phyloP scores from a whole-genome alignment of 495 filamentous ascomycete genomes.

The Ramalina intermedia region DNA sequence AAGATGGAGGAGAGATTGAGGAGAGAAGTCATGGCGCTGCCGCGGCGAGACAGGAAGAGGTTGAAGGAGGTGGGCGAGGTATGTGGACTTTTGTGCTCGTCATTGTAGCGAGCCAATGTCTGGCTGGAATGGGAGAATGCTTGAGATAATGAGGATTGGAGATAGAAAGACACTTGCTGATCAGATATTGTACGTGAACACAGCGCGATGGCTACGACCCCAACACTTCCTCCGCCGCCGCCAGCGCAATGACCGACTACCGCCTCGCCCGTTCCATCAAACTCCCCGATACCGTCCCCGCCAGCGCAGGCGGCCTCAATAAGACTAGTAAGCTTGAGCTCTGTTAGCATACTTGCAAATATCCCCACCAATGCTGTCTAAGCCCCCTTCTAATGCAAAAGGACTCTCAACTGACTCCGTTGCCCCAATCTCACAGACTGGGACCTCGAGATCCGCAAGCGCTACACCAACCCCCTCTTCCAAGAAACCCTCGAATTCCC shows the following conservation, averaged over 20 bases:
- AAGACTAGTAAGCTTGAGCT: constrained; percentile 56
- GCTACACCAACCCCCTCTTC: constrained; percentile 73
- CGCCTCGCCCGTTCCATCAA: constrained; percentile 52
- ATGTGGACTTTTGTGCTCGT: constrained; percentile 10
- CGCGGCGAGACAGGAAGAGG: constrained; percentile 67
- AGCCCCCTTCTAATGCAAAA: not conserved
- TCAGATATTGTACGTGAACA: not conserved
- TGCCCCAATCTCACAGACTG: constrained; percentile 41
- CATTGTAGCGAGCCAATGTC: too few species aligned
- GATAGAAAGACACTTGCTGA: not conserved
- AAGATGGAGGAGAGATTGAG: constrained; percentile 82
- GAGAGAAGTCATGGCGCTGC: constrained; percentile 87
- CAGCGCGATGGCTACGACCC: constrained; percentile 55
- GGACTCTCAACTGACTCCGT: not conserved
- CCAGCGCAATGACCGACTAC: constrained; percentile 54
- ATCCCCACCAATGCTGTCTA: too few species aligned
- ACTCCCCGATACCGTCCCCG: constrained; percentile 57
- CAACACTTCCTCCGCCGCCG: constrained; percentile 16
- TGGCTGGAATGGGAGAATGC: not conserved
- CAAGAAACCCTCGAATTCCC: constrained; percentile 90
- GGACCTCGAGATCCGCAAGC: constrained; percentile 86
- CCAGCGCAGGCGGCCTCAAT: constrained; percentile 67
- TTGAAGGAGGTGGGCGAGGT: constrained; percentile 65
- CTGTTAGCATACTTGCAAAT: too few species aligned
- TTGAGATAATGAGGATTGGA: not conserved